phyloP scores from a whole-genome alignment of 176 grass and related monocot genomes.

The Oryza australiensis region DNA sequence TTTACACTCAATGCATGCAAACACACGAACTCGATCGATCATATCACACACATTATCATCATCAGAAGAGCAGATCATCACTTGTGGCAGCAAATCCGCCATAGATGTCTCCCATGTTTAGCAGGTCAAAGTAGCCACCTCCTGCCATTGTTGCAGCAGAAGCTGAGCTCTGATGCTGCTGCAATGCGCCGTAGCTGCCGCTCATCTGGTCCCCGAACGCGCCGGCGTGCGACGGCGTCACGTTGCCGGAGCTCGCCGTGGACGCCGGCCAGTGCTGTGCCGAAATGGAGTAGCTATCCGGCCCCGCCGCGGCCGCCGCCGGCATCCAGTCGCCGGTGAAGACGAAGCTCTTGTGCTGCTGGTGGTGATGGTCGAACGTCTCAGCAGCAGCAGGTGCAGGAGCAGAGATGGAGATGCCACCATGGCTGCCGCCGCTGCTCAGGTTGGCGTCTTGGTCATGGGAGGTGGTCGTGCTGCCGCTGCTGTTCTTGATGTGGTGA shows the following conservation, averaged over 20 bases:
- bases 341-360: constrained; percentile 41
- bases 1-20: constrained; percentile 38
- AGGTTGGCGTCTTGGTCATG: constrained; percentile 53
- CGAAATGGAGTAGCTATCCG: constrained; percentile 44
- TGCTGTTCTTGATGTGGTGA: constrained; percentile 42
- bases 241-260: constrained; percentile 56
- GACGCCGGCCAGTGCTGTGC: constrained; percentile 48
- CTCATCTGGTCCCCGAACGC: constrained; percentile 53
- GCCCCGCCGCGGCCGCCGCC: neutral
- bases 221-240: constrained; percentile 42
- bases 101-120: constrained; percentile 67
- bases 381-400: too few species aligned
- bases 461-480: constrained; percentile 36
- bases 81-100: constrained; percentile 50
- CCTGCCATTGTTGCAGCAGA: constrained; percentile 18
- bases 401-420: constrained; percentile 29
- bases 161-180: constrained; percentile 22
- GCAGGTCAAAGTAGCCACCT: constrained; percentile 65
- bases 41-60: neutral
- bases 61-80: constrained; percentile 71
- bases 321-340: constrained; percentile 65
- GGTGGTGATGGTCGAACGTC: constrained; percentile 31
- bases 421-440: constrained; percentile 21
- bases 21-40: neutral
- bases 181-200: constrained; percentile 41